Base-by-base conservation (phyloP, 306 rosid genomes). In the Bauhinia variegata region DNA sequence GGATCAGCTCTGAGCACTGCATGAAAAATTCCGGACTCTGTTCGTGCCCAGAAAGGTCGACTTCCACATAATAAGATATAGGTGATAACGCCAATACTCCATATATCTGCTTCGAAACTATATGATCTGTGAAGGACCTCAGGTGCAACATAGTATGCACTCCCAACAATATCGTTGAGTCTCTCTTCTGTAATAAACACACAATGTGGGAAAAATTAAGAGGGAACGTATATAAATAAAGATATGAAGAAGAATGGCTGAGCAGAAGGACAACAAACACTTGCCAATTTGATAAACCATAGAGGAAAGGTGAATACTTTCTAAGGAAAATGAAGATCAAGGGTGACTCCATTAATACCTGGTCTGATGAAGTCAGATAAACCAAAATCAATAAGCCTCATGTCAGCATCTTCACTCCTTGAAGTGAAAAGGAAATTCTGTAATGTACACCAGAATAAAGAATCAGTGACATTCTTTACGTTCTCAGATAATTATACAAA, bases 351-450 rank as follows among this genome's bases (percentile, higher is more conserved):
- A 65, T 72, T n/a, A 53, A 72, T 73, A 93, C 99, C 99, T 75
- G 99, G 95, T 54, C 87, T 81, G 38, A 90, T 83, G 79, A 93
- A 93, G 85, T 95, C 97, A 63, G 99, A 90, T 44, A 95, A 88
- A 65, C 99, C 99, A 80, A 95, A 95, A 86, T 95, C 99, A 52
- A 93, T 93, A 73, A 95, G 97, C 89, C 79, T 95, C 96, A 95
- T 90, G 70, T 86, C 89, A 80, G 99, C 90, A 77, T 86, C 92
- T 85, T 95, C 96, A 75, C 88, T 79, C 85, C 86, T 84, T 69
- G 97, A 78, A 71, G 97, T 80, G 80, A 90, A 95, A 49, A 95
- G 96, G 70, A 90, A 95, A 83, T 95, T 95, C 99, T 95, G 92
- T 77, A 37, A 73, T 75, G 33, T n/a, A 67, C 57, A 31, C 13